Evolutionary conservation across 768 basidiomycete genomes (phyloP).

Genomic region (Hericium coralloides): DNA sequence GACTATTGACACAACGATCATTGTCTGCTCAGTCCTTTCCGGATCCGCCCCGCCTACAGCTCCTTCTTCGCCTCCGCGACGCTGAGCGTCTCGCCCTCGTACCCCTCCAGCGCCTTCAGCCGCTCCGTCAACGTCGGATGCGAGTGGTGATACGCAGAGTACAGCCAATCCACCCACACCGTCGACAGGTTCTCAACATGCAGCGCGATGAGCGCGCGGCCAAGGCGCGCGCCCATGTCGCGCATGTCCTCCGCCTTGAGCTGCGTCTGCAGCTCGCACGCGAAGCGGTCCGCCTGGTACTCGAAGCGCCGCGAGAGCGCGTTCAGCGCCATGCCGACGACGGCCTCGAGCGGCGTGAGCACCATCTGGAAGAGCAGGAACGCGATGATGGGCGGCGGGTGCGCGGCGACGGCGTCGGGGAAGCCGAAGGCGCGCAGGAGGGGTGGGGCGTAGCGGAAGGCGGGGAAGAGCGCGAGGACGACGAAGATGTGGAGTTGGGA

Average conservation of each 20-base stretch:
- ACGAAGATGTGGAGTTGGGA: constrained; percentile 84
- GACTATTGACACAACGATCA: too few relatives aligned
- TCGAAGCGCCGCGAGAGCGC: constrained; percentile 81
- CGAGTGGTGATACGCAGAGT: constrained; percentile 93
- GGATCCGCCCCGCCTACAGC: constrained; percentile 5
- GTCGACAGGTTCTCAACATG: constrained; percentile 91
- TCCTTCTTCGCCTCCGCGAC: constrained; percentile 24
- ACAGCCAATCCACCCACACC: constrained; percentile 94
- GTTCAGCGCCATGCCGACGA: constrained; percentile 70
- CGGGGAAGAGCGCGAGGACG: constrained; percentile 83
- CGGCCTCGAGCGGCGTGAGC: constrained; percentile 66
- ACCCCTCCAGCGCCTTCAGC: constrained; percentile 63
- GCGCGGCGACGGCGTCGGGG: constrained; percentile 47
- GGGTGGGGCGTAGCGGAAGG: constrained; percentile 75
- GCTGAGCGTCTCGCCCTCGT: constrained; percentile 5
- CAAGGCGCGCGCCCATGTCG: constrained; percentile 82
- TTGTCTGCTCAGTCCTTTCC: too few relatives aligned
- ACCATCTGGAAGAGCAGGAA: constrained; percentile 91
- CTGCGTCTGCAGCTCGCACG: constrained; percentile 53
- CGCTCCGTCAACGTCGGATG: constrained; percentile 93
- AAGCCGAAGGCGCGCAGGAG: constrained; percentile 79
- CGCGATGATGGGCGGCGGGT: constrained; percentile 75
- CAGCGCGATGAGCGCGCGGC: constrained; percentile 71
- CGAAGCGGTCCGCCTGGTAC: constrained; percentile 88
- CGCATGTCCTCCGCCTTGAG: constrained; percentile 48